Percentiles rank a stretch among this genome's conserved stretches.
phyloP scores from a whole-genome alignment of 2,329 filamentous ascomycete species.

The Paraphaeosphaeria sporulosa region DNA sequence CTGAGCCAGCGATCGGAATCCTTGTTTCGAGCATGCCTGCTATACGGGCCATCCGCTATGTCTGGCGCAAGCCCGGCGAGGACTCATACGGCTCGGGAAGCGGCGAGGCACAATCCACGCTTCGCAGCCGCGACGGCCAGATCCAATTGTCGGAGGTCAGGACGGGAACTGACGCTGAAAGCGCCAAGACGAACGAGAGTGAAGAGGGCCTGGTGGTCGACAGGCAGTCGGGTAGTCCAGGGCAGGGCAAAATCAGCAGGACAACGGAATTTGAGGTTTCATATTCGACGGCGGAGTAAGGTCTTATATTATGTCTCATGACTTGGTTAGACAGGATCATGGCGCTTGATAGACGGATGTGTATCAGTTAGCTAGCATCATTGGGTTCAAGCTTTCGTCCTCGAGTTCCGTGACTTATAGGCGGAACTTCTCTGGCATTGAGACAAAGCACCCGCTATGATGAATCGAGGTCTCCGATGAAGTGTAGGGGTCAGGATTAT shows the following conservation, averaged over 20 bases:
- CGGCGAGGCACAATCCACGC: constrained; percentile 14
- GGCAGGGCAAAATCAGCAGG: constrained; percentile 13
- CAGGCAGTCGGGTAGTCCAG: constrained; percentile 4
- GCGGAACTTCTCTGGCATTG: background rate
- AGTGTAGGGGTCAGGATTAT: no score
- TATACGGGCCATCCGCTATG: constrained; percentile 26
- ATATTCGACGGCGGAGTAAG: constrained; percentile 14
- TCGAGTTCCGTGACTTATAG: background rate
- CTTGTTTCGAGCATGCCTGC: constrained; percentile 29
- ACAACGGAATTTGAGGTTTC: constrained; percentile 23
- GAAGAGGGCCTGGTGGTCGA: constrained; percentile 22
- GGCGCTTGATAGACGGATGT: background rate
- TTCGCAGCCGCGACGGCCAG: constrained; percentile 20
- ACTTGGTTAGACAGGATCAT: background rate
- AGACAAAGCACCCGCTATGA: no score
- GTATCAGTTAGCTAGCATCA: background rate
- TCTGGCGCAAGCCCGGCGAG: constrained; percentile 21
- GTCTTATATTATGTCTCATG: background rate
- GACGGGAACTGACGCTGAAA: constrained; percentile 10
- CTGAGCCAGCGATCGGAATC: constrained; percentile 29
- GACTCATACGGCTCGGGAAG: constrained; percentile 22
- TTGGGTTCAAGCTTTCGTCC: background rate
- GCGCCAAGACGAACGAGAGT: constrained; percentile 17
- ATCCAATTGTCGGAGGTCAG: constrained; percentile 24
- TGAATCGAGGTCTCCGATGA: no score